Evolutionary conservation across 1,139 yeast species (phyloP).

Genomic region (Arxiozyma slooffiae): DNA sequence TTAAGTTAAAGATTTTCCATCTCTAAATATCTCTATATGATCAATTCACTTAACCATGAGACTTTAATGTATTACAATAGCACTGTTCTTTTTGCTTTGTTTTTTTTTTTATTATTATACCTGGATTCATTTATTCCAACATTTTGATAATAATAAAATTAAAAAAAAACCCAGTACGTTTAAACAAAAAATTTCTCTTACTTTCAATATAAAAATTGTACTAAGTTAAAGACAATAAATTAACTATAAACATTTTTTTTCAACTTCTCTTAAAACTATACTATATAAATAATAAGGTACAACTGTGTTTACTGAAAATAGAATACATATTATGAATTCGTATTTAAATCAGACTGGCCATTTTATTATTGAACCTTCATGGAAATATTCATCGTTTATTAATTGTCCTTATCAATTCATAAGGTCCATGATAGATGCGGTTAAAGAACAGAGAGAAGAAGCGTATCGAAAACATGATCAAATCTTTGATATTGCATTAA

Average conservation of each 20-base stretch:
- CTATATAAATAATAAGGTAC: neutral
- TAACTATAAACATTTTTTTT: no score
- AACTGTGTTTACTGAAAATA: neutral
- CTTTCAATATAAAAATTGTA: neutral
- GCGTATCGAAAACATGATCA: slow-evolving; percentile 5
- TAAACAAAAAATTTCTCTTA: neutral
- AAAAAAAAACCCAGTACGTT: no score
- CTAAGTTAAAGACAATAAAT: neutral
- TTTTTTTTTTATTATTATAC: no score
- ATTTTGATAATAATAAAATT: no score
- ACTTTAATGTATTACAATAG: no score
- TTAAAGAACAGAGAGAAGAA: slow-evolving; percentile 13
- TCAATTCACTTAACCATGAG: neutral
- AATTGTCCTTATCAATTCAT: slow-evolving; percentile 17
- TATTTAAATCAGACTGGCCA: neutral
- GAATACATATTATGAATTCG: neutral
- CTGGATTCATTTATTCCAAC: neutral
- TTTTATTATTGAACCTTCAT: neutral
- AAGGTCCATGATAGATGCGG: slow-evolving; percentile 16
- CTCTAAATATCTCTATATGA: neutral
- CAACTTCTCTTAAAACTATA: neutral
- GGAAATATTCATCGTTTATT: slow-evolving; percentile 4
- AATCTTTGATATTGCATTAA: slow-evolving; percentile 6
- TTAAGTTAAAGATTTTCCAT: neutral
- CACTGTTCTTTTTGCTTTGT: neutral